Evolutionary conservation across 805 yeast species (phyloP).

Genomic region (Wickerhamiella allomyrinae): DNA sequence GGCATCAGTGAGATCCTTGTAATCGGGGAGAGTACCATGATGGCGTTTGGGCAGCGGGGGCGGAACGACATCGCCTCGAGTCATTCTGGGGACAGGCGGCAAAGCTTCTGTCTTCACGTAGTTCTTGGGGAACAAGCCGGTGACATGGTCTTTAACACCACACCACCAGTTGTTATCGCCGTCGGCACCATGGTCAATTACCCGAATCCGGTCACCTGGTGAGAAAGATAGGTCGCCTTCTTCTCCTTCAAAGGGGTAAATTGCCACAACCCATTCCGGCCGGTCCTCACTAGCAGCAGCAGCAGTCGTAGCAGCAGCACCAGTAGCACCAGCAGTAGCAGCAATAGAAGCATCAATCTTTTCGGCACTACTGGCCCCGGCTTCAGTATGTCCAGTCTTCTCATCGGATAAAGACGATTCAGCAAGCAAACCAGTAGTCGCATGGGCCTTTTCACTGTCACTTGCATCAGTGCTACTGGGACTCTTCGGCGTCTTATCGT

Average conservation of each 20-base stretch:
- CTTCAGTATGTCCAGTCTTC: too few species aligned
- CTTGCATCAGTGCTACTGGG: too few species aligned
- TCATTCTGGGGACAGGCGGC: background rate
- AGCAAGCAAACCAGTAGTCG: too few species aligned
- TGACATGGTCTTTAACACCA: slow-evolving; percentile 29
- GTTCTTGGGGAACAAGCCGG: slow-evolving; percentile 36
- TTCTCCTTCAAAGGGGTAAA: slow-evolving; percentile 25
- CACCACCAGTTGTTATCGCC: slow-evolving; percentile 37
- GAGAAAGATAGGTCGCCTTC: slow-evolving; percentile 27
- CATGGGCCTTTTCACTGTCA: too few species aligned
- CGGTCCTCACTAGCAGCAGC: slow-evolving; percentile 3
- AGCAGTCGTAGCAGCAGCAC: slow-evolving; percentile 11
- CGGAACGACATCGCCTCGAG: background rate
- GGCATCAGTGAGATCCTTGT: too few species aligned
- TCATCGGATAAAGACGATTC: too few species aligned
- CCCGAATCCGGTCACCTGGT: slow-evolving; percentile 26
- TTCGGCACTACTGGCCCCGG: too few species aligned
- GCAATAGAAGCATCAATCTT: background rate
- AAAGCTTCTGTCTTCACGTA: slow-evolving; percentile 23
- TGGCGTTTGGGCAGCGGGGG: too few species aligned
- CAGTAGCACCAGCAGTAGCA: background rate
- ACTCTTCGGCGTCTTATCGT: slow-evolving; percentile 4
- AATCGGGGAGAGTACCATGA: too few species aligned
- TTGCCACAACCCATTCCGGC: slow-evolving; percentile 21
- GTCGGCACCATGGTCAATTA: slow-evolving; percentile 25